These are phyloP conservation scores for Lactifluus pinguis DNA, from an alignment of 768 basidiomycete species.

Conservation along the genomic window DNA sequence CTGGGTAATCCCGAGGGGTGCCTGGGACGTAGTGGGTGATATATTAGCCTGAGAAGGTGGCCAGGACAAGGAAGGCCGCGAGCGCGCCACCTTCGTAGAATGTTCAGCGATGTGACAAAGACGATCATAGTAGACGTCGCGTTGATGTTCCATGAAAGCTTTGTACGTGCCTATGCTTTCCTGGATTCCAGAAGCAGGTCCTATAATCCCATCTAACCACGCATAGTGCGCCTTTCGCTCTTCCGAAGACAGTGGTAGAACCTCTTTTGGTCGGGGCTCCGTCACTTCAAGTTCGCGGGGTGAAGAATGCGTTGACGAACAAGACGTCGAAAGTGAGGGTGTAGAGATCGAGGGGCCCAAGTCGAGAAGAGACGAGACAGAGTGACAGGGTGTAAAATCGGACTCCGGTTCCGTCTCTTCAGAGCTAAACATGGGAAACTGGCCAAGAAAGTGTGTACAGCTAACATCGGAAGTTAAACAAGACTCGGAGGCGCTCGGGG, in stretches of 20 bases:
- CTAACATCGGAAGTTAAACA: slow-evolving; percentile 1
- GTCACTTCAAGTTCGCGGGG: slow-evolving; percentile 11
- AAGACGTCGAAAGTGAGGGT: slow-evolving; percentile 1
- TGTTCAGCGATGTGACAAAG: slow-evolving; percentile 19
- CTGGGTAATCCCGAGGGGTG: not conserved
- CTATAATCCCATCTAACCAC: slow-evolving; percentile 40
- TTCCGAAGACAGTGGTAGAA: slow-evolving; percentile 16
- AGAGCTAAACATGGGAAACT: not conserved
- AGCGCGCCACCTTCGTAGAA: not conserved
- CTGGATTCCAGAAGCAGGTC: slow-evolving; percentile 36
- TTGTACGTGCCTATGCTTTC: slow-evolving; percentile 46
- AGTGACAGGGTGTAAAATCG: slow-evolving; percentile 1
- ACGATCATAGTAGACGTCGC: slow-evolving; percentile 39
- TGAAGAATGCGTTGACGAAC: slow-evolving; percentile 7
- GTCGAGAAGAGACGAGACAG: slow-evolving; percentile 20
- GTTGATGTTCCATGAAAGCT: slow-evolving; percentile 41
- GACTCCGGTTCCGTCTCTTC: not conserved
- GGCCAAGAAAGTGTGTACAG: not conserved
- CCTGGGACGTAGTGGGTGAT: not conserved
- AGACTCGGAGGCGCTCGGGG: not conserved
- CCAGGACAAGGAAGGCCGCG: not conserved
- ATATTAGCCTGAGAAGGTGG: not conserved
- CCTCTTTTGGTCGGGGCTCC: not conserved
- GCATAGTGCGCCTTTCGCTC: slow-evolving; percentile 47
- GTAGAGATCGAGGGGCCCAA: slow-evolving; percentile 6